Evolutionary conservation across 345 rosid species (phyloP), one percentile per base, ranked within the genome.

Genomic region (Pistacia integerrima): DNA sequence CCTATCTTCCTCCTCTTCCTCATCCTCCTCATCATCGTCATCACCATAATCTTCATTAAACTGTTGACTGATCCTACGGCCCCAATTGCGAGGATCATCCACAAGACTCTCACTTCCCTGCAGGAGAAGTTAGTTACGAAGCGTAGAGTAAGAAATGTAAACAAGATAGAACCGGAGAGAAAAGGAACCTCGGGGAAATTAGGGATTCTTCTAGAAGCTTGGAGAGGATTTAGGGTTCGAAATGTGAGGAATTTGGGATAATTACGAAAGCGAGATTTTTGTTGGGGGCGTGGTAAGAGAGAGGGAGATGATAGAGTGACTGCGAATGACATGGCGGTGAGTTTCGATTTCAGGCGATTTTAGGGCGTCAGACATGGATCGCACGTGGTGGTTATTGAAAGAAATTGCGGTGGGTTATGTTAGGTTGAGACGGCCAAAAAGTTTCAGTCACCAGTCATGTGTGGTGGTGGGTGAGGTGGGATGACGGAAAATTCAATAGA

Each of bases 1-100:
- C 85, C 96, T 59, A 77, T 89, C 98, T 74, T 91, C 97, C 8
- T 87, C 94, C 30, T 90, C 97, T 0, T 87, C 91, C 1, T 85
- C 91, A 2, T 85, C 94, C 2, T 89, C 95, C 0, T 77, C 93
- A 0, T 82, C 85, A 1, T 83, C 95, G 18, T 76, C 86, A 35
- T 82, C 85, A 8, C 46, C 46, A 41, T 41, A 41, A 41, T 54
- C 57, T 54, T 74, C 84, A 9, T 75, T 79, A 30, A 83, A 85
- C 63, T 85, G 89, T 18, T 89, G 82, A 74, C 68, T 70, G 79
- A 91, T 90, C 84, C 85, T 72, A 79, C 91, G 90, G 84, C 89
- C 85, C 99, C 98, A 91, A 57, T 79, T 87, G 75, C 92, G 90
- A 8, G 88, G 79, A 74, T 83, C 92, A 30, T 84, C 89, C 13